phyloP scores from a whole-genome alignment of 257 asterid genomes.

The Echites panduratus region DNA sequence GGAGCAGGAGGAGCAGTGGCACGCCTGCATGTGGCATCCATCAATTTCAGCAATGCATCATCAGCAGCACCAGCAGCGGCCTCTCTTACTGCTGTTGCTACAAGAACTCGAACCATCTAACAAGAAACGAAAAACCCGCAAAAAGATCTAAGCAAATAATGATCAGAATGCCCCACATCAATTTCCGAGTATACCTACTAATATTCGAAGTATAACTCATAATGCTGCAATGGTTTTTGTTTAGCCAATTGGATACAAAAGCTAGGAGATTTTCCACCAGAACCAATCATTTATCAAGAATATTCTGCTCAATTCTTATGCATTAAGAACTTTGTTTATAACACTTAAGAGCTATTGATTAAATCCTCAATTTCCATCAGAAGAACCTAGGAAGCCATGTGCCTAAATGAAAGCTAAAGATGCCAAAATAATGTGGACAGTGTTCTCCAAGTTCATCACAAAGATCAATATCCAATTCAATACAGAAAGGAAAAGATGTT shows the following conservation, averaged over 20 bases:
- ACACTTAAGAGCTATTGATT: neutral
- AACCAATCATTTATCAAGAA: neutral
- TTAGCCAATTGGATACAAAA: neutral
- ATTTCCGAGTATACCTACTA: neutral
- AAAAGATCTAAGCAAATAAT: neutral
- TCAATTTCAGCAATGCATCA: conserved; percentile 67
- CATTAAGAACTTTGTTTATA: neutral
- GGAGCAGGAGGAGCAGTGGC: conserved; percentile 99
- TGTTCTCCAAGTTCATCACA: no score
- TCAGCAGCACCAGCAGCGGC: conserved; percentile 95
- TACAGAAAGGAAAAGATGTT: neutral
- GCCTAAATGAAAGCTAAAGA: neutral
- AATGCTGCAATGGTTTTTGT: neutral
- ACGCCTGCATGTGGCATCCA: conserved; percentile 91
- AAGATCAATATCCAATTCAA: neutral
- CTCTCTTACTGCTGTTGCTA: conserved; percentile 86
- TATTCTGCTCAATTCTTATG: neutral
- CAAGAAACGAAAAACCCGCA: conserved; percentile 4
- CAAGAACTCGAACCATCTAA: conserved; percentile 97
- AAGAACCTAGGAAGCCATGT: neutral
- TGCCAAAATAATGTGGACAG: neutral
- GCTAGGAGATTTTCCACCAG: neutral
- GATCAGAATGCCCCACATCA: neutral
- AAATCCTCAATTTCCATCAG: neutral
- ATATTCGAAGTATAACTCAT: neutral